phyloP scores from a whole-genome alignment of 148 eudicot species.

The Suaeda aralocaspica region DNA sequence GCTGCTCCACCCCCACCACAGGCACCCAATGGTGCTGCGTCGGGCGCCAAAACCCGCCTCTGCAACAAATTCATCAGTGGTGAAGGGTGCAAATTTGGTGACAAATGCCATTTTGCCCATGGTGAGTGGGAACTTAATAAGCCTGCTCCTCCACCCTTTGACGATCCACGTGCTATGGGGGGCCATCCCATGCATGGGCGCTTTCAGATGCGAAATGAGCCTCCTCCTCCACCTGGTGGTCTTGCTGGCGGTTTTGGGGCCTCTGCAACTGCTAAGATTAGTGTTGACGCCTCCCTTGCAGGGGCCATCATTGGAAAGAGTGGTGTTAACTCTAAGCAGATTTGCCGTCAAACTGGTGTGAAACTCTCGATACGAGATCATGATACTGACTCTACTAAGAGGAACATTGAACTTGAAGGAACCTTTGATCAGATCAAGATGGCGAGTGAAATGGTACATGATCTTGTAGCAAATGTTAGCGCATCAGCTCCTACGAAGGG shows the following conservation, averaged over 20 bases:
- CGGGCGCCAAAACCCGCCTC: constrained; percentile 44
- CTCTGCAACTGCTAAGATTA: constrained; percentile 64
- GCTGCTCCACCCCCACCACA: constrained; percentile 37
- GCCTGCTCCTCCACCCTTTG: constrained; percentile 37
- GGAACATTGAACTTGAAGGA: constrained; percentile 75
- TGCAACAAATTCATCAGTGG: constrained; percentile 53
- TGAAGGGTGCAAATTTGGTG: constrained; percentile 81
- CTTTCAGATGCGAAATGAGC: constrained; percentile 28
- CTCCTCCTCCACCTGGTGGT: constrained; percentile 37
- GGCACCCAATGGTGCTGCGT: constrained; percentile 35
- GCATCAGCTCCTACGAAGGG: constrained; percentile 28
- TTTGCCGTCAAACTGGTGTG: constrained; percentile 58
- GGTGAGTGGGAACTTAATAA: constrained; percentile 58
- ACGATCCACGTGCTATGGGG: constrained; percentile 43
- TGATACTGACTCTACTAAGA: constrained; percentile 48
- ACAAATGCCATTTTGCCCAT: constrained; percentile 71
- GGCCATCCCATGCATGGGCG: constrained; percentile 38
- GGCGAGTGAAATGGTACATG: constrained; percentile 69
- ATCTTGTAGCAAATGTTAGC: constrained; percentile 48
- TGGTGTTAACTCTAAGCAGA: constrained; percentile 71
- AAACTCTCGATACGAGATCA: constrained; percentile 66
- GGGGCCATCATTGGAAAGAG: constrained; percentile 75
- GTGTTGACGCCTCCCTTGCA: constrained; percentile 50
- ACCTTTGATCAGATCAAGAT: constrained; percentile 72
- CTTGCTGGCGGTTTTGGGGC: constrained; percentile 53